These are phyloP conservation scores for Sordariomycetes sp. DNA, from an alignment of 2,329 filamentous ascomycete species.

Conservation along the genomic window DNA sequence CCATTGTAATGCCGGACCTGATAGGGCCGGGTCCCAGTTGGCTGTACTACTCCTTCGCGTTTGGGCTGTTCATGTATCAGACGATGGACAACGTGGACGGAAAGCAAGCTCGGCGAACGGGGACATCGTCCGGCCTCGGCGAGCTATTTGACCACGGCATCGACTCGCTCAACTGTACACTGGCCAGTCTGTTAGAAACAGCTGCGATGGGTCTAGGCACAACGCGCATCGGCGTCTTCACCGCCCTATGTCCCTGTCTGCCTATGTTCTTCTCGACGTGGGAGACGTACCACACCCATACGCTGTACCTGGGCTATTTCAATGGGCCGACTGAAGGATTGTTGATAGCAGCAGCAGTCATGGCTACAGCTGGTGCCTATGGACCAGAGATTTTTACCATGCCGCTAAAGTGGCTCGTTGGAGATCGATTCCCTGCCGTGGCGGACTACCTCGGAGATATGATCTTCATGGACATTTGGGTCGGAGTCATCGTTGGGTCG, in stretches of 20 bases:
- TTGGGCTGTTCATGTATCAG: constrained; percentile 97
- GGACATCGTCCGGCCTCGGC: constrained; percentile 87
- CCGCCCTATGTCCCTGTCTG: constrained; percentile 80
- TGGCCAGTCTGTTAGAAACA: constrained; percentile 83
- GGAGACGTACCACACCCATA: constrained; percentile 99
- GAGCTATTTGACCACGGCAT: constrained; percentile 99
- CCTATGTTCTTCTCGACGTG: constrained; percentile 99
- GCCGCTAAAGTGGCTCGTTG: constrained; percentile 62
- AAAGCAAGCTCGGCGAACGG: constrained; percentile 91
- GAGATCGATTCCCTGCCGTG: constrained; percentile 38
- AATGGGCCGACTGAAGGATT: constrained; percentile 96
- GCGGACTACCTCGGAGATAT: constrained; percentile 56
- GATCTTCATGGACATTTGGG: constrained; percentile 83
- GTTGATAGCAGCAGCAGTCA: constrained; percentile 77
- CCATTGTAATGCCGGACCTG: constrained; percentile 79
- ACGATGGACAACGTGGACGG: constrained; percentile 99
- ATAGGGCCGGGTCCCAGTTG: constrained; percentile 84
- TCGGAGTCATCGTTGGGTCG: constrained; percentile 57
- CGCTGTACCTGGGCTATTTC: constrained; percentile 89
- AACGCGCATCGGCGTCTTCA: constrained; percentile 79
- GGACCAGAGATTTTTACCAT: constrained; percentile 82
- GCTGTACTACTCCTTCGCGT: constrained; percentile 92
- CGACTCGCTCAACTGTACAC: constrained; percentile 93
- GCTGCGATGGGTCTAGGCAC: constrained; percentile 88
- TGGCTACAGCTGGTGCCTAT: constrained; percentile 79